A percentile compares a stretch with the other conserved stretches of the same genome.
These are phyloP conservation scores for Blastobotrys illinoisensis DNA, from an alignment of 1,139 yeast genomes.

Conservation along the genomic window DNA sequence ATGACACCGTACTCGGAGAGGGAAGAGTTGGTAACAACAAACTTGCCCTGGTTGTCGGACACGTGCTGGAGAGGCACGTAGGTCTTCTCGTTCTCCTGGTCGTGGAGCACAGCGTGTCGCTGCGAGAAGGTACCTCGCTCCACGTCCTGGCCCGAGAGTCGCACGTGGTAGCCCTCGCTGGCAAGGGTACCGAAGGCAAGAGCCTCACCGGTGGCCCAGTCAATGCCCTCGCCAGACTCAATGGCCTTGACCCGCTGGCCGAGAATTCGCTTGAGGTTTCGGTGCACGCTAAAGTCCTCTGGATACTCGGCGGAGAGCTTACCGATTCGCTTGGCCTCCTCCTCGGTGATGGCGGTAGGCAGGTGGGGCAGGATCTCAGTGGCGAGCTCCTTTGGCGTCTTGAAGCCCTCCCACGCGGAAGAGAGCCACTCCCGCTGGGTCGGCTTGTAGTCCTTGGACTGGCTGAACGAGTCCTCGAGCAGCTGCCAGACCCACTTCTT, in stretches of 20 bases:
- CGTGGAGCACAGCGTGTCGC: conserved; percentile 98
- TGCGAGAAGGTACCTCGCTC: conserved; percentile 99
- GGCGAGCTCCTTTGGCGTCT: conserved; percentile 95
- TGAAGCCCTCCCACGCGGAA: conserved; percentile 98
- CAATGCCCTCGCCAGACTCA: conserved; percentile 89
- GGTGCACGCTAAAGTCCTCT: conserved; percentile 79
- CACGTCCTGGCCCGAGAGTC: conserved; percentile 98
- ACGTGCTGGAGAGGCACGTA: conserved; percentile 82
- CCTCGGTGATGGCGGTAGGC: conserved; percentile 86
- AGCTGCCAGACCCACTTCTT: conserved; percentile 96
- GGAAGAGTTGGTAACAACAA: conserved; percentile 90
- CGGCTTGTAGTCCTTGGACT: conserved; percentile 86
- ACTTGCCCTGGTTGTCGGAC: conserved; percentile 77
- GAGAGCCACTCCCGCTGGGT: conserved; percentile 97
- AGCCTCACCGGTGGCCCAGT: conserved; percentile 99
- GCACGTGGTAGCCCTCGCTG: conserved; percentile 90
- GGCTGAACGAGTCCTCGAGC: conserved; percentile 81
- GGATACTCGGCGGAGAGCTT: conserved; percentile 77
- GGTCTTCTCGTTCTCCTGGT: conserved; percentile 78
- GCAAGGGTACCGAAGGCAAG: conserved; percentile 92
- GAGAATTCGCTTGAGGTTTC: conserved; percentile 92
- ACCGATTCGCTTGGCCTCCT: conserved; percentile 73
- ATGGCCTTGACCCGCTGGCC: conserved; percentile 80
- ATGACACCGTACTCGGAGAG: conserved; percentile 97
- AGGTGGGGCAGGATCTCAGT: conserved; percentile 92